Evolutionary conservation across 192 early-diverging fungal genomes (phyloP), one percentile per base, ranked within the genome.

Genomic region (Mortierella alpina): DNA sequence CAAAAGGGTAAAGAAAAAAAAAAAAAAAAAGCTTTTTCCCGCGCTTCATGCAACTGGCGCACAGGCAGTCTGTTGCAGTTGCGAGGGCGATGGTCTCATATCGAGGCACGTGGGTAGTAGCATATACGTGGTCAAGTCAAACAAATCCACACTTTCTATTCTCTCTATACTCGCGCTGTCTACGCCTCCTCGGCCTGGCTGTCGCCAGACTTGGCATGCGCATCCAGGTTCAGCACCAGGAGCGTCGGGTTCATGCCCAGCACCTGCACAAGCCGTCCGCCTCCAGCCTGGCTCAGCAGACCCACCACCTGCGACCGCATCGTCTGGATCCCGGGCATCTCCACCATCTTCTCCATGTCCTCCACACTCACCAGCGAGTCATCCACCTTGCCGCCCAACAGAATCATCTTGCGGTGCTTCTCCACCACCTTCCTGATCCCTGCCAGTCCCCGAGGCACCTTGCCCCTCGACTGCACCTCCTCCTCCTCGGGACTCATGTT

Each of bases 351-450:
- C 56, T 80, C 69, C 51, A 88, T 82, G 59, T 84, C 87, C 8
- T 82, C 77, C 13, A 85, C 78, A 41, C 83, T 87, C n/a, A 90
- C 76, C 53, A 90, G 67, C 9, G 75, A 48, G 60, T 80, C 79
- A 44, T 90, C 89, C 14, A 90, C 59, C 72, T 85, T 88, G 57
- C 89, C 89, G 47, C 89, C 89, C 56, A 90, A 63, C 23, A 90
- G 56, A 12, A 88, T 53, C 56, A 90, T 69, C 72, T 90, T 90
- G 47, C 84, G 84, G 62, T 90, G 73, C 75, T 88, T 88, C 68
- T 74, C 68, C 14, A 90, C 68, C 5, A 86, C 54, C 7, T 72
- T 68, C 3, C 86, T 58, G 63, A 85, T 68, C 7, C 77, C 82
- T 58, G 68, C 72, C 41, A 90, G 54, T 5, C 85, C 68, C 18